phyloP scores from a whole-genome alignment of 2,329 filamentous ascomycete species.

The Colletotrichum tamarilloi region DNA sequence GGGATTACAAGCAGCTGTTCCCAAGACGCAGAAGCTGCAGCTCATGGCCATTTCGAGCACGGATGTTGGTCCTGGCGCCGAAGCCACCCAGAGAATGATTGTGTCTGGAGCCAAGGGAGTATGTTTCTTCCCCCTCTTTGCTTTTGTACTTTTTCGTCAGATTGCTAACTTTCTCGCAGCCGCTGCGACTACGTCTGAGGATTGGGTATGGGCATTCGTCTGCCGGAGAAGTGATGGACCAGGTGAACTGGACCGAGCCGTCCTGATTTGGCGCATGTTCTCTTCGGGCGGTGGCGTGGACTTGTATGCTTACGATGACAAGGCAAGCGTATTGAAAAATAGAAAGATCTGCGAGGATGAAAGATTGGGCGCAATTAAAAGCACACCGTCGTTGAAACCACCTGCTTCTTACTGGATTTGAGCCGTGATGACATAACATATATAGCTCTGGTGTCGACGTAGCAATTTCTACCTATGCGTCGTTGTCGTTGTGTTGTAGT shows the following conservation, averaged over 20 bases:
- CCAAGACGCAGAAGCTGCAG: constrained; percentile 95
- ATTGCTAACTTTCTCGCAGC: constrained; percentile 58
- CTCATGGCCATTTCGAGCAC: constrained; percentile 88
- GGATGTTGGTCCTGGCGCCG: constrained; percentile 79
- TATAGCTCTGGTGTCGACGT: background rate
- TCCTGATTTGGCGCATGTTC: constrained; percentile 44
- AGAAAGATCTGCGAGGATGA: constrained; percentile 22
- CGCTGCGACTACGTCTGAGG: constrained; percentile 86
- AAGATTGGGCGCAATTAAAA: background rate
- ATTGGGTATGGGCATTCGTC: constrained; percentile 81
- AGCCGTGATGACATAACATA: background rate
- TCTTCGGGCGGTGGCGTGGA: background rate
- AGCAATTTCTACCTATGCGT: background rate
- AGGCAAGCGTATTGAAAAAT: constrained; percentile 26
- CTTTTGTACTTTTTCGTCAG: constrained; percentile 38
- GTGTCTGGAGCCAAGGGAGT: constrained; percentile 88
- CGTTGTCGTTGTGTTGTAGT: background rate
- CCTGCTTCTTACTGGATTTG: background rate
- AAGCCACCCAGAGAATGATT: constrained; percentile 92
- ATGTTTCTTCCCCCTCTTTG: constrained; percentile 59
- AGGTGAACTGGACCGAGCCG: constrained; percentile 96
- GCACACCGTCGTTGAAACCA: background rate
- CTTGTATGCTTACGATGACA: constrained; percentile 22
- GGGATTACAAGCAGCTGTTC: constrained; percentile 92
- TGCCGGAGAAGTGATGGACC: constrained; percentile 80